These are phyloP conservation scores for Dryadomyces sulphureus DNA, from an alignment of 2,329 filamentous ascomycete genomes.

Conservation along the genomic window DNA sequence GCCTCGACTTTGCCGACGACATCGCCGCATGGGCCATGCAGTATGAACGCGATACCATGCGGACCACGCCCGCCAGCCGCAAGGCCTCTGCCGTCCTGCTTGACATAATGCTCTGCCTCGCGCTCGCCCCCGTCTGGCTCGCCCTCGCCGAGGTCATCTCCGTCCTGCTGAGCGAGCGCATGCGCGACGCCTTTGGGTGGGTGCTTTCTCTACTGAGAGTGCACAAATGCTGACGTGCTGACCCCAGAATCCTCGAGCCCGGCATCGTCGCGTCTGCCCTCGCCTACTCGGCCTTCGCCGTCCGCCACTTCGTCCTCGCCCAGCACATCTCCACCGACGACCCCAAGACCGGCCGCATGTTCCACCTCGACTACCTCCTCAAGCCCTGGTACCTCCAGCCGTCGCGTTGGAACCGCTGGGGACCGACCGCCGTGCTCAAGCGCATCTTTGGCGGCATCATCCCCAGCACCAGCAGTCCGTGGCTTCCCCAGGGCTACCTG, in stretches of 20 bases:
- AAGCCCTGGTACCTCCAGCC: conserved; percentile 51
- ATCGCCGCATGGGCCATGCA: conserved; percentile 29
- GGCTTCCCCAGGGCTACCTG: conserved; percentile 34
- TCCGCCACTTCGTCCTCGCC: conserved; percentile 38
- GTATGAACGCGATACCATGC: conserved; percentile 48
- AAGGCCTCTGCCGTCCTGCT: conserved; percentile 43
- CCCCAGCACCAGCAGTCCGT: conserved; percentile 29
- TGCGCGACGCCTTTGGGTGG: conserved; percentile 47
- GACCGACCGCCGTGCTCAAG: conserved; percentile 34
- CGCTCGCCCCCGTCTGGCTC: conserved; percentile 30
- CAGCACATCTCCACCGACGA: conserved; percentile 31
- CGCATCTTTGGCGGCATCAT: conserved; percentile 27
- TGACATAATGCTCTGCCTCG: conserved; percentile 41
- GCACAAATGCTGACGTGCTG: not conserved
- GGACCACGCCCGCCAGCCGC: conserved; percentile 32
- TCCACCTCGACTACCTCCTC: conserved; percentile 36
- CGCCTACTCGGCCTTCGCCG: conserved; percentile 30
- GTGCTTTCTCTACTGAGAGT: not conserved
- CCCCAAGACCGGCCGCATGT: conserved; percentile 35
- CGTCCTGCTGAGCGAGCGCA: conserved; percentile 47
- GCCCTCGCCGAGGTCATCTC: conserved; percentile 35
- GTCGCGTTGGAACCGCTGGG: conserved; percentile 48
- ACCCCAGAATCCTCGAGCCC: conserved; percentile 22
- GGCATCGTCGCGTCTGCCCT: conserved; percentile 20
- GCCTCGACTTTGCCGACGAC: conserved; percentile 36